Evolutionary conservation across 805 yeast species (phyloP).

Genomic region (Grigorovia transvaalensis): DNA sequence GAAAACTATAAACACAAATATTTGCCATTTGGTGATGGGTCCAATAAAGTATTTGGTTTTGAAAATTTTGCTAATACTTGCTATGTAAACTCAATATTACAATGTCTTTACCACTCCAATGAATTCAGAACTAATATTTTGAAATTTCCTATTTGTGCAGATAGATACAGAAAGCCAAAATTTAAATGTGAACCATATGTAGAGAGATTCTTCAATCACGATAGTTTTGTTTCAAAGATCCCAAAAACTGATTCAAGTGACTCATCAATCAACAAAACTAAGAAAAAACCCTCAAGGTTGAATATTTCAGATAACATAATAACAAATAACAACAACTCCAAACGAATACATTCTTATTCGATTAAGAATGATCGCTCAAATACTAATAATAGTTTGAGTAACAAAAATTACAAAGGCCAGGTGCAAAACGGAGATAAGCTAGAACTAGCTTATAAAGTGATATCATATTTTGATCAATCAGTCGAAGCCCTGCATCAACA

Average conservation of each 20-base stretch:
- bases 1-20: neutral
- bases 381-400: neutral
- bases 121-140: constrained; percentile 53
- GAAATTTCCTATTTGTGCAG: constrained; percentile 35
- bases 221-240: constrained; percentile 14
- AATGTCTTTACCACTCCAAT: constrained; percentile 68
- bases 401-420: neutral
- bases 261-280: neutral
- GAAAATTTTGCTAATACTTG: constrained; percentile 87
- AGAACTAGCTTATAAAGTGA: neutral
- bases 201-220: constrained; percentile 13
- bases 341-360: neutral
- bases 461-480: neutral
- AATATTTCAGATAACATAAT: neutral
- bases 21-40: constrained; percentile 57
- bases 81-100: constrained; percentile 85
- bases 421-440: neutral
- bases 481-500: neutral
- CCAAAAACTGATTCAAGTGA: neutral
- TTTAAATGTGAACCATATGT: neutral
- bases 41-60: constrained; percentile 66
- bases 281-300: neutral
- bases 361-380: neutral
- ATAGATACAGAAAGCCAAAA: constrained; percentile 31
- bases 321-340: neutral